These are phyloP conservation scores for Aspergillus latus DNA, from an alignment of 2,329 filamentous ascomycete genomes.

Conservation along the genomic window DNA sequence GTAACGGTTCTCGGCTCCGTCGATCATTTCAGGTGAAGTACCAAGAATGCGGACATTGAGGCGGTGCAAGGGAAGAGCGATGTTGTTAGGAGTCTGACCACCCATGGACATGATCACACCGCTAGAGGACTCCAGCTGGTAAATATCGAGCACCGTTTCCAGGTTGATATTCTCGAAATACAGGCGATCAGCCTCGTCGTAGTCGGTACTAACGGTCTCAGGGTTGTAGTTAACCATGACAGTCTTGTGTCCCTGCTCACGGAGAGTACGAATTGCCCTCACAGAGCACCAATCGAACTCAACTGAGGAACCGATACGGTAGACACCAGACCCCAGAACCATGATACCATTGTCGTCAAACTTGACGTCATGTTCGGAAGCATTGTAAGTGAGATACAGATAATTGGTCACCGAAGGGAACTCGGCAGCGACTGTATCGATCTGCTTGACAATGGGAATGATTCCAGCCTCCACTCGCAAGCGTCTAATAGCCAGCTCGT, in stretches of 20 bases:
- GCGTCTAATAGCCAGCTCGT: conserved; percentile 84
- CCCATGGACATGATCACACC: conserved; percentile 95
- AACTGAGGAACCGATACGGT: conserved; percentile 94
- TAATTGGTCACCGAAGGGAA: conserved; percentile 96
- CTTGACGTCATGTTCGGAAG: conserved; percentile 74
- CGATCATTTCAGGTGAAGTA: conserved; percentile 98
- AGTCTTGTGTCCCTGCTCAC: conserved; percentile 82
- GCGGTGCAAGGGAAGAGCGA: conserved; percentile 83
- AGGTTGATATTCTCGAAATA: conserved; percentile 96
- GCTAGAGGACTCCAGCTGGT: conserved; percentile 76
- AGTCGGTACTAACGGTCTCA: conserved; percentile 86
- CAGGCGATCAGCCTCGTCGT: conserved; percentile 87
- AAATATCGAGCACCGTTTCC: conserved; percentile 90
- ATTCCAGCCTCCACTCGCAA: conserved; percentile 83
- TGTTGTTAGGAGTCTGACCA: conserved; percentile 97
- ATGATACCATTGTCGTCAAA: conserved; percentile 93
- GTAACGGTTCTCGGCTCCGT: conserved; percentile 94
- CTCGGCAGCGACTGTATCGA: conserved; percentile 96
- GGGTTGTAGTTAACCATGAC: conserved; percentile 96
- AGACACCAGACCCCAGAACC: conserved; percentile 94
- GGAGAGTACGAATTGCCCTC: conserved; percentile 83
- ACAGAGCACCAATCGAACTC: conserved; percentile 99
- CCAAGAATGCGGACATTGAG: conserved; percentile 90
- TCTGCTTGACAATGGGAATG: conserved; percentile 90
- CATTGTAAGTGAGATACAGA: conserved; percentile 94